Percentiles rank a stretch among this genome's conserved stretches.
These are phyloP conservation scores for Glaciozyma martinii DNA, from an alignment of 768 basidiomycete genomes.

Conservation along the genomic window DNA sequence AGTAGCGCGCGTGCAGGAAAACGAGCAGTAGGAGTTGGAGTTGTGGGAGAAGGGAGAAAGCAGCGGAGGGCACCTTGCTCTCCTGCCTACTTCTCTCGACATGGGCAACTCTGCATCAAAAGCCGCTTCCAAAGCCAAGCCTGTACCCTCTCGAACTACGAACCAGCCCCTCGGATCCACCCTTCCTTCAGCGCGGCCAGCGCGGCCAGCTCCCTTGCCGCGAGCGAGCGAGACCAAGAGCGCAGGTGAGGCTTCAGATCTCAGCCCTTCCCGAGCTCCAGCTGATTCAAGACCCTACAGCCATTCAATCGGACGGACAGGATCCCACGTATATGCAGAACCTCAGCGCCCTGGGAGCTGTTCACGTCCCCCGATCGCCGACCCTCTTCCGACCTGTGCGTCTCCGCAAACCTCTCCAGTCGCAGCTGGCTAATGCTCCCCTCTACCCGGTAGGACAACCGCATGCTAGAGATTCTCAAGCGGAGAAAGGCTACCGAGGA, in stretches of 20 bases:
- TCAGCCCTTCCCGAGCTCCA: not conserved
- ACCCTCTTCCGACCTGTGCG: not conserved
- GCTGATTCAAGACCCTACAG: conserved; percentile 39
- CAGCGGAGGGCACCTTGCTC: not conserved
- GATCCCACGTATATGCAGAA: conserved; percentile 66
- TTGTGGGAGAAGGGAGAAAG: too few species aligned
- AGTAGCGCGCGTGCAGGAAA: too few species aligned
- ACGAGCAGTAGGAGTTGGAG: too few species aligned
- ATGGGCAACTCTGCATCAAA: conserved; percentile 29
- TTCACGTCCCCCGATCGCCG: conserved; percentile 49
- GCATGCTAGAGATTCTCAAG: conserved; percentile 47
- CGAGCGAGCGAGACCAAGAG: conserved; percentile 49
- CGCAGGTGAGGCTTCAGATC: conserved; percentile 42
- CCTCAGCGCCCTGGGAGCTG: conserved; percentile 56
- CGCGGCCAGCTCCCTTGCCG: not conserved
- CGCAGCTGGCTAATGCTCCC: not conserved
- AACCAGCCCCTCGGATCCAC: not conserved
- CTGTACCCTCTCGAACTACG: not conserved
- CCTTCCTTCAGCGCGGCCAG: conserved; percentile 1
- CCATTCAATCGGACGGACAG: conserved; percentile 54
- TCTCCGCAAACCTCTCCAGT: not conserved
- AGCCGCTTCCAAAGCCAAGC: conserved; percentile 5
- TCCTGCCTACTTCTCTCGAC: not conserved
- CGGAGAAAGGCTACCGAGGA: conserved; percentile 41
- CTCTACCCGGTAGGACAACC: conserved; percentile 34